Evolutionary conservation across 495 filamentous ascomycete species (phyloP).

Genomic region (Xylaria longipes): DNA sequence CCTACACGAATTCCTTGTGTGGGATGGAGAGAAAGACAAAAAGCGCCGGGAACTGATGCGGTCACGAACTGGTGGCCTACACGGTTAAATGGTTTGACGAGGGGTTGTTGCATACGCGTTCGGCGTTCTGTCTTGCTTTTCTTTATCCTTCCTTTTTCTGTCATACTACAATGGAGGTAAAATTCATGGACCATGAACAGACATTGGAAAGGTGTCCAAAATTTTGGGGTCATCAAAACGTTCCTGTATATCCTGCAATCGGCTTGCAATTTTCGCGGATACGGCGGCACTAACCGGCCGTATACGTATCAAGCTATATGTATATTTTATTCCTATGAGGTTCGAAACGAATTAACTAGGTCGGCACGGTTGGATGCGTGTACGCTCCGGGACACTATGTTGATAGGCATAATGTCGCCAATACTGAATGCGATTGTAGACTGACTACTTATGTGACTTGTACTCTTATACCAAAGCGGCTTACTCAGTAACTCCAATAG

Average conservation of each 20-base stretch:
- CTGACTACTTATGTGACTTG: neutral
- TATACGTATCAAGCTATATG: slow-evolving; percentile 3
- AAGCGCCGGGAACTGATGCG: slow-evolving; percentile 74
- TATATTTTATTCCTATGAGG: slow-evolving; percentile 14
- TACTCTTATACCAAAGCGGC: neutral
- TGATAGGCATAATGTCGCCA: neutral
- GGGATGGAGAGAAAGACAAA: slow-evolving; percentile 82
- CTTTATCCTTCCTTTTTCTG: slow-evolving; percentile 24
- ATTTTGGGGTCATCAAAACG: slow-evolving; percentile 25
- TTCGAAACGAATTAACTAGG: neutral
- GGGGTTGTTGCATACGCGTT: slow-evolving; percentile 29
- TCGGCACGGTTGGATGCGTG: neutral
- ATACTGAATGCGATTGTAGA: neutral
- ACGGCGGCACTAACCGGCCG: neutral
- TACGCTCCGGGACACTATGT: neutral
- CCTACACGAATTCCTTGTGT: slow-evolving; percentile 92
- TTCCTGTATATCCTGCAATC: slow-evolving; percentile 17
- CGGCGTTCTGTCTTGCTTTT: slow-evolving; percentile 21
- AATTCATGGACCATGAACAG: slow-evolving; percentile 4
- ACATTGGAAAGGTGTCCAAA: slow-evolving; percentile 27
- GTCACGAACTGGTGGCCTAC: slow-evolving; percentile 66
- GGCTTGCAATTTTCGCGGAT: slow-evolving; percentile 1
- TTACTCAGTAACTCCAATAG: neutral
- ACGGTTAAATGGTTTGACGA: slow-evolving; percentile 43
- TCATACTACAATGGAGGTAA: slow-evolving; percentile 26